These are phyloP conservation scores for Planoprotostelium fungivorum DNA, from an alignment of 78 protist genomes.

Conservation along the genomic window DNA sequence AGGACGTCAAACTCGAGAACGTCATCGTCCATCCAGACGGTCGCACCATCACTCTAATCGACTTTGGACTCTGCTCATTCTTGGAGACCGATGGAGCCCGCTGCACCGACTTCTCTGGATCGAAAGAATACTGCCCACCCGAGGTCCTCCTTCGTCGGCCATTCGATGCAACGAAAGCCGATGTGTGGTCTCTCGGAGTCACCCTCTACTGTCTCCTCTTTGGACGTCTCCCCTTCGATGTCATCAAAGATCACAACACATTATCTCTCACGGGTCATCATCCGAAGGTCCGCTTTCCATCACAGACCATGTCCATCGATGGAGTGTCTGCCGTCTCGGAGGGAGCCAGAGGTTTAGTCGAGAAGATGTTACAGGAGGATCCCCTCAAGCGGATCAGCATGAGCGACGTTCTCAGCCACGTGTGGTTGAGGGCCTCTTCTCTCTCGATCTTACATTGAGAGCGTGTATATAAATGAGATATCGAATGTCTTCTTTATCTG, in stretches of 20 bases:
- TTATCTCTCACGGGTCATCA: neutral
- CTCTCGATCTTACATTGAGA: neutral
- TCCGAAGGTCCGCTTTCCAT: neutral
- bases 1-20: neutral
- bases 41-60: neutral
- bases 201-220: neutral
- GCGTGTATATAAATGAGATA: too few species aligned
- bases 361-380: neutral
- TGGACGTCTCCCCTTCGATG: conserved; percentile 1
- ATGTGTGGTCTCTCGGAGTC: neutral
- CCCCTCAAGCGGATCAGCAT: neutral
- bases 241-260: neutral
- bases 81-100: neutral
- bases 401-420: neutral
- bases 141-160: neutral
- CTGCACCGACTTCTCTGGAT: neutral
- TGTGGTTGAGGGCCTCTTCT: neutral
- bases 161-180: neutral
- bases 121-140: neutral
- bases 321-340: neutral
- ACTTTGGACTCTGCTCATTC: neutral
- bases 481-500: too few species aligned
- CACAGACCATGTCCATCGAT: neutral
- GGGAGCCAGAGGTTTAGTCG: neutral
- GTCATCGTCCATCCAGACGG: neutral